These are phyloP conservation scores for Neofusicoccum laricinum DNA, from an alignment of 2,329 filamentous ascomycete genomes.

Conservation along the genomic window DNA sequence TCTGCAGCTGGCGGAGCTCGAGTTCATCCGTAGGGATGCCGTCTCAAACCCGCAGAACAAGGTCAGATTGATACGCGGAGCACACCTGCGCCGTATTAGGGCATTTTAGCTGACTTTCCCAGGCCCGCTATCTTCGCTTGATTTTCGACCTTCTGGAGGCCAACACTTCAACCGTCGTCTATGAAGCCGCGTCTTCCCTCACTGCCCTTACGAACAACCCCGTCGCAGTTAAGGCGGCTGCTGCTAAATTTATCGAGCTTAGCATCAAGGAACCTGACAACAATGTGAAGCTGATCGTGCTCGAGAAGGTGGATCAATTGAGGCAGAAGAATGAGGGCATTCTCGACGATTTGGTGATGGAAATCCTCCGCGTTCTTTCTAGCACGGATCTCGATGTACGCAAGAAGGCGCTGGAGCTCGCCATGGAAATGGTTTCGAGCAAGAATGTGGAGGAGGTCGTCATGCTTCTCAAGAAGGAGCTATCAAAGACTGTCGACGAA, in stretches of 20 bases:
- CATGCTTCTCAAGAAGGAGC: conserved; percentile 92
- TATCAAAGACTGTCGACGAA: conserved; percentile 95
- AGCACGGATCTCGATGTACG: conserved; percentile 96
- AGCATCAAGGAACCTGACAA: conserved; percentile 98
- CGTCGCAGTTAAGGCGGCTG: conserved; percentile 94
- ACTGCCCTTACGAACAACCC: conserved; percentile 94
- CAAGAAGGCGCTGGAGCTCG: conserved; percentile 83
- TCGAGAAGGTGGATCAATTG: conserved; percentile 87
- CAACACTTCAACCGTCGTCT: conserved; percentile 88
- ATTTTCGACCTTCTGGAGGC: conserved; percentile 97
- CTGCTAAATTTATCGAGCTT: conserved; percentile 92
- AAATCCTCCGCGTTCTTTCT: conserved; percentile 89
- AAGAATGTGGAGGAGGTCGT: conserved; percentile 99
- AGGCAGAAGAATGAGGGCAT: conserved; percentile 86
- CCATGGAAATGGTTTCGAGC: conserved; percentile 96
- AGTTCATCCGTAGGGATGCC: conserved; percentile 98
- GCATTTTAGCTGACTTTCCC: conserved; percentile 13
- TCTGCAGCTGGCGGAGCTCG: conserved; percentile 86
- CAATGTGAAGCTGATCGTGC: conserved; percentile 97
- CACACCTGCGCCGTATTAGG: neutral
- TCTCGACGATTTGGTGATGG: conserved; percentile 92
- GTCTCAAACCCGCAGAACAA: conserved; percentile 92
- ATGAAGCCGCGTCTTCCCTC: conserved; percentile 93
- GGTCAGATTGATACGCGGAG: conserved; percentile 47
- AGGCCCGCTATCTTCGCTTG: conserved; percentile 85